These are phyloP conservation scores for Blumeria hordei DNA, from an alignment of 2,329 filamentous ascomycete genomes.

Conservation along the genomic window DNA sequence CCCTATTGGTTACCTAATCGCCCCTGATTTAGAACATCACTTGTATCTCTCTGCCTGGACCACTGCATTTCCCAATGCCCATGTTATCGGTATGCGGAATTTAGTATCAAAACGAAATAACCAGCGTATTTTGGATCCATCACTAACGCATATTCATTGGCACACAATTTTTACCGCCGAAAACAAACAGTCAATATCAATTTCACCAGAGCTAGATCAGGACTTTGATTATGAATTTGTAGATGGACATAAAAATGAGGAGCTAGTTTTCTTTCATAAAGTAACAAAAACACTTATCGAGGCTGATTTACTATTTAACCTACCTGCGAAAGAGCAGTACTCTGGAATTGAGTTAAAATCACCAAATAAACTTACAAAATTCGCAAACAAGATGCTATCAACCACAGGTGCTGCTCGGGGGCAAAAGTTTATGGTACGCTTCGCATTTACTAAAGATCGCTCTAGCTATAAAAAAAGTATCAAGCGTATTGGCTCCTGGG, in stretches of 20 bases:
- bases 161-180: constrained; percentile 38
- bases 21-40: constrained; percentile 82
- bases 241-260: constrained; percentile 55
- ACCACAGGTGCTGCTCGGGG: constrained; percentile 40
- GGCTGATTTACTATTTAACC: constrained; percentile 79
- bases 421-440: constrained; percentile 68
- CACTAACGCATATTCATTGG: constrained; percentile 24
- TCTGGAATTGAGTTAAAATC: constrained; percentile 27
- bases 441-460: constrained; percentile 35
- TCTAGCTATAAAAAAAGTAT: constrained; percentile 45
- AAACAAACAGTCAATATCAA: constrained; percentile 24
- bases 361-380: constrained; percentile 32
- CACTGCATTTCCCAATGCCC: constrained; percentile 50
- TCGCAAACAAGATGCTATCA: constrained; percentile 31
- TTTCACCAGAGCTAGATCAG: constrained; percentile 56
- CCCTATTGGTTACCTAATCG: constrained; percentile 55
- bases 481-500: constrained; percentile 48
- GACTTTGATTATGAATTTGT: constrained; percentile 81
- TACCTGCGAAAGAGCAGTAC: constrained; percentile 74
- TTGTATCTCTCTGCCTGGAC: constrained; percentile 79
- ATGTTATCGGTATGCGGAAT: constrained; percentile 60
- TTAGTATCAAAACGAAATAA: constrained; percentile 59
- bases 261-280: constrained; percentile 69
- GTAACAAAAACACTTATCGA: constrained; percentile 60
- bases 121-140: constrained; percentile 26